Base-by-base conservation (phyloP, 768 basidiomycete genomes). In the Mycena polygramma region DNA sequence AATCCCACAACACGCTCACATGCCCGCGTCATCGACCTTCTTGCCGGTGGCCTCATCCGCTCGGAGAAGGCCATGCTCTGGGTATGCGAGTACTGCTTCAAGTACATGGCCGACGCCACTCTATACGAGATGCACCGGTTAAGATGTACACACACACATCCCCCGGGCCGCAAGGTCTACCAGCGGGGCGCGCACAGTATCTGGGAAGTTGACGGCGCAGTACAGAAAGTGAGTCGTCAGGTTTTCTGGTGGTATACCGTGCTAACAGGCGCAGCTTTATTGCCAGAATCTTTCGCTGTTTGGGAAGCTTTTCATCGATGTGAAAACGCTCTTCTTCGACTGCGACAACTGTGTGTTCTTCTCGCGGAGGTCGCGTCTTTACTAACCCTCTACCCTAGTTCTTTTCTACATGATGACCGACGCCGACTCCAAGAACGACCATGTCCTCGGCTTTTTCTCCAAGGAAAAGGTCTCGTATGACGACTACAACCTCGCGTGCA, bases 281-380 rank as follows among this genome's bases (percentile, higher is more conserved):
- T 99, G 97, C 79, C 97, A 99, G 79, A 97, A 97, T 76, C 83
- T 99, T 37, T 93, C 96, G 20, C 86, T 99, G 9, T 99, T 98
- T 76, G 97, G 97, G 37, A 99, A 99, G 80, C 85, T 99, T n/a
- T 99, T 99, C 79, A 98, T 99, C 76, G 98, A 99, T 76, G 93
- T 97, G 71, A 99, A 99, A 82, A 97, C 97, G 14, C 82, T 97
- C 19, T 97, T 94, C 81, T 97, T 95, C 76, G 95, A 97, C 75
- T 91, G 90, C 68, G 93, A 95, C 73, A 94, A 93, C 75, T 94
- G 95, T 94, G 72, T 70, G 92, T 75, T 35, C n/a, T 5, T 6
- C 63, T 39, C 24, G 36, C 67, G 41, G 35, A 24, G 8, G 51
- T 4, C 19, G 17, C 24, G 4, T n/a, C 60, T 9, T 67, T 26